Evolutionary conservation across 2,329 filamentous ascomycete species (phyloP), one percentile per base, ranked within the genome.

Genomic region (Hypoxylon sp.): DNA sequence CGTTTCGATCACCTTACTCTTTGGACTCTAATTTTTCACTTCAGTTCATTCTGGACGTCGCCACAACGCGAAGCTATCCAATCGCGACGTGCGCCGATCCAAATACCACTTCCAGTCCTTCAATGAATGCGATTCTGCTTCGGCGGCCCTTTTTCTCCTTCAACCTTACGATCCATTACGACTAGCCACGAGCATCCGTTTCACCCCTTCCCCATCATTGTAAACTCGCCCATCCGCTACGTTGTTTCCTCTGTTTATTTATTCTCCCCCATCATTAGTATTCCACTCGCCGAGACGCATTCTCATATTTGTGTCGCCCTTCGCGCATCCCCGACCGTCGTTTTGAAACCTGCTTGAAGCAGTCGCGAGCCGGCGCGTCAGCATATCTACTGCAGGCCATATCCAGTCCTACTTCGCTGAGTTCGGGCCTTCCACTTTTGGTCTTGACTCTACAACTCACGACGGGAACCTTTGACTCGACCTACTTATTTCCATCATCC

Each of bases 141-240:
- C 58, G 30, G 36, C 28, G 24, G 9, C 33, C 64, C 46, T 45
- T 55, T 66, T 52, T 22, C 60, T 33, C 58, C 53, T 53, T 16
- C 16, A 33, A 45, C n/a, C 12, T 62, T 16, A 69, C 53, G 66
- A 67, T 40, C 26, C 20, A 42, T 68, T 51, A 68, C 63, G 66
- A 68, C 28, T 56, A 53, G 45, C 51, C 50, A 54, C 56, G 60
- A 62, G 7, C 32, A 49, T 55, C 52, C 12, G 14, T 40, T 53
- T 44, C 16, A 20, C 42, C 58, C 8, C 24, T 30, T 38, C 45
- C 32, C 36, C 12, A 24, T 5, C 24, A 8, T 38, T 18, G 14
- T 26, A 42, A 49, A 11, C 36, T 36, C 42, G 14, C 26, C 9
- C 4, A 7, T 24, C 38, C 22, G n/a, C 50, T 26, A 33, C 55